Conservation (phyloP, 2,329 filamentous ascomycete genomes). For the Aspergillus sp. region DNA sequence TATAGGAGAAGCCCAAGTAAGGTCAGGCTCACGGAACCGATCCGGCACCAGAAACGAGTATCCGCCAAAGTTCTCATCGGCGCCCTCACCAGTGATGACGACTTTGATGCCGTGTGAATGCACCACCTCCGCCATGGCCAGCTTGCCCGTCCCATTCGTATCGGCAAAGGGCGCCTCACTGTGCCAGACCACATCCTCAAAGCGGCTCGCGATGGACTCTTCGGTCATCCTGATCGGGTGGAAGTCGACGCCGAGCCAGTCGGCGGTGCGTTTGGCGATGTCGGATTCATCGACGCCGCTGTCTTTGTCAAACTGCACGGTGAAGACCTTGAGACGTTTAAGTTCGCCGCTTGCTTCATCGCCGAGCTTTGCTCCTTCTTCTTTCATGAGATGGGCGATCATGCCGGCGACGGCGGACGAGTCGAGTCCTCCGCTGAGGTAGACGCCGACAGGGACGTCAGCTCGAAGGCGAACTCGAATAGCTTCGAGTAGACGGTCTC, state of each 20-base stretch:
- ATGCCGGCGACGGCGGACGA: constrained; percentile 56
- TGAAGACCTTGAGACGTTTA: constrained; percentile 44
- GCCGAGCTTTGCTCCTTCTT: constrained; percentile 45
- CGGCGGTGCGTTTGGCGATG: constrained; percentile 45
- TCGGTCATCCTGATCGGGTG: constrained; percentile 42
- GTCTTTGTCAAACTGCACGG: constrained; percentile 48
- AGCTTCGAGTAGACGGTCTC: constrained; percentile 48
- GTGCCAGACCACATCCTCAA: constrained; percentile 44
- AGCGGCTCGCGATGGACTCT: constrained; percentile 35
- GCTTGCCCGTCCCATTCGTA: constrained; percentile 51
- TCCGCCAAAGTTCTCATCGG: constrained; percentile 53
- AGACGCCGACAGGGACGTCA: constrained; percentile 56
- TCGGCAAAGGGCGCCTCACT: constrained; percentile 45
- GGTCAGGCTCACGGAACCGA: background rate
- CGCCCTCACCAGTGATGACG: constrained; percentile 50
- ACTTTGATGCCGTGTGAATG: constrained; percentile 48
- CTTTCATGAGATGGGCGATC: constrained; percentile 46
- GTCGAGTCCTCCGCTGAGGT: constrained; percentile 55
- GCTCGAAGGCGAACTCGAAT: constrained; percentile 51
- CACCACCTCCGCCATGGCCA: constrained; percentile 44
- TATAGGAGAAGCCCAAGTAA: background rate
- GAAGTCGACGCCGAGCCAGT: constrained; percentile 44
- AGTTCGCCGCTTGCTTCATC: constrained; percentile 33
- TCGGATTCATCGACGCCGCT: constrained; percentile 48
- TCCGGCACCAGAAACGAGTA: constrained; percentile 52